Conservation (phyloP, 2,329 filamentous ascomycete genomes). For the Aspergillus pseudoglaucus region DNA sequence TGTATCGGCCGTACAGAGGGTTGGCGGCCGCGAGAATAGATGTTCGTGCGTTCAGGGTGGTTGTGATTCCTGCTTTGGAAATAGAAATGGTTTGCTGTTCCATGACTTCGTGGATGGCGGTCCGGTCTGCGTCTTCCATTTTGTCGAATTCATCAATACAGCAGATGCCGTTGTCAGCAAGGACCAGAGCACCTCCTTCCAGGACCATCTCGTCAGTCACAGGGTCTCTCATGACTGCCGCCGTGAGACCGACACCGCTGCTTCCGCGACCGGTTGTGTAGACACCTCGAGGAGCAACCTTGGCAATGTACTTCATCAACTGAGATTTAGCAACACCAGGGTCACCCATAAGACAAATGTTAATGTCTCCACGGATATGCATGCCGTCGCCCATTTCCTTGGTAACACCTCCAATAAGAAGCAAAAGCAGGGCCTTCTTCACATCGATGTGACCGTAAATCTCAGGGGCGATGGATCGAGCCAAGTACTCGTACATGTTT, state of each 20-base stretch:
- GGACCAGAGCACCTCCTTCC: conserved; percentile 70
- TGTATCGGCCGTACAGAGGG: conserved; percentile 95
- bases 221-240: conserved; percentile 73
- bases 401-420: conserved; percentile 90
- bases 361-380: conserved; percentile 98
- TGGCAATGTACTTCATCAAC: conserved; percentile 95
- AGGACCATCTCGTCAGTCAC: conserved; percentile 74
- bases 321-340: conserved; percentile 99
- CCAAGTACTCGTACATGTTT: conserved; percentile 90
- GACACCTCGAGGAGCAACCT: conserved; percentile 88
- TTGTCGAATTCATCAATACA: conserved; percentile 84
- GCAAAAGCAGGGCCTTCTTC: conserved; percentile 92
- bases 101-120: conserved; percentile 82
- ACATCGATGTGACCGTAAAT: conserved; percentile 96
- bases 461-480: conserved; percentile 93
- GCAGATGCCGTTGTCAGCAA: conserved; percentile 76
- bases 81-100: conserved; percentile 81
- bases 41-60: conserved; percentile 90
- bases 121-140: conserved; percentile 72
- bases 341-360: conserved; percentile 98
- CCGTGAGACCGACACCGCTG: conserved; percentile 73
- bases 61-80: conserved; percentile 89
- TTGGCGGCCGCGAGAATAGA: conserved; percentile 95
- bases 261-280: conserved; percentile 78
- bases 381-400: conserved; percentile 98